Evolutionary conservation across 306 rosid species (phyloP), one percentile per base, ranked within the genome.

Genomic region (Begonia peltatifolia): DNA sequence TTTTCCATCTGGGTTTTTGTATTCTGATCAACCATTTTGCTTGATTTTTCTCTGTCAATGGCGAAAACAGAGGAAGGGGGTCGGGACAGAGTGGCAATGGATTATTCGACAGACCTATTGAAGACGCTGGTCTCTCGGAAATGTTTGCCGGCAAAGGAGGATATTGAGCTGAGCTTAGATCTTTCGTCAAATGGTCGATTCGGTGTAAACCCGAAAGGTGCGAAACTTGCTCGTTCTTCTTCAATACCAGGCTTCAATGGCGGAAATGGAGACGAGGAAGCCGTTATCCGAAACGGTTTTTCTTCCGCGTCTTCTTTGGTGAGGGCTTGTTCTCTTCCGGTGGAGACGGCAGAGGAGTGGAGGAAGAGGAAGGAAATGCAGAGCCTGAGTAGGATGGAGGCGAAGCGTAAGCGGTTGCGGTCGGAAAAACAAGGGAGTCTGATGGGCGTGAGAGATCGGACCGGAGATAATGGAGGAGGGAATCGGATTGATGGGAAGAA

Each of bases 151-250:
- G 56, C 42, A 18, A 71, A 5, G 38, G 74, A 71, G 23, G 90
- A 74, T 41, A 25, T 76, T 0, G 94, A 81, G 72, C 68, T 83
- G 11, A 78, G 76, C 52, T 79, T 87, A 0, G 94, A 87, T 5
- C 87, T 87, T n/a, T 87, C 96, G 5, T 46, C 68, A 68, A 83
- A 87, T 17, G 96, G 96, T 41, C 69, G 84, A 48, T 83, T 87
- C 6, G 96, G 96, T 53, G 66, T 74, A 6, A 90, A 87, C 84
- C 96, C 87, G 0, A 70, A 69, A 41, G 78, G 83, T 13, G 68
- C 76, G 59, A 71, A 53, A 64, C 64, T 78, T 10, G 62, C 62
- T 58, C 74, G 94, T 12, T 74, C 87, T 1, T 52, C 84, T 0
- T 87, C 96, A 0, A 64, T 76, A 52, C 68, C 94, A 0, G 90